Base-by-base conservation (phyloP, 345 rosid species). In the Populus euphratica region DNA sequence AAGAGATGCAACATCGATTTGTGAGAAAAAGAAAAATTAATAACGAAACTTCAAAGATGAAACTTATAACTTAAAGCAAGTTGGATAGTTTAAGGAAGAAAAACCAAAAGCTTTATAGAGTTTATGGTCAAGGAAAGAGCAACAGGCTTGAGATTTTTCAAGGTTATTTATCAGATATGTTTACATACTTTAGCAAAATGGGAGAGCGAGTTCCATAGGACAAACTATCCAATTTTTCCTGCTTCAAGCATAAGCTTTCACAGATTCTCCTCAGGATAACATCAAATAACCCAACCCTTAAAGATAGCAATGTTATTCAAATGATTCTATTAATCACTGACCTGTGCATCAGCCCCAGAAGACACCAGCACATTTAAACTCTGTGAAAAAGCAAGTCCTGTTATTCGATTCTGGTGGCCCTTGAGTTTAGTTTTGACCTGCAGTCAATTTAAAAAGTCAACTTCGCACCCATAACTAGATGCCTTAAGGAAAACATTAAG, bases 321-420 rank as follows among this genome's bases (percentile, higher is more conserved):
- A 70, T 13, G 21, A 59, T 64, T 39, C n/a, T 43, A 13, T 20
- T 59, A 20, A 17, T n/a, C 33, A 62, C 77, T 73, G 49, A 89
- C 98, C 93, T 91, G 94, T 14, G 94, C 89, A 86, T 93, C 98
- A 79, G 98, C 94, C 68, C 98, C 96, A 13, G 96, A 91, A 35
- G 98, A 93, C 63, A 93, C 90, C 43, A 93, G 88, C 23, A 89
- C 83, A 71, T 91, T 91, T 63, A 91, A 76, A 79, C 61, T 79
- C 76, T 86, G 86, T 69, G 98, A 91, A 86, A 93, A 93, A 36
- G 96, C 96, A 78, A 93, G 91, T 33, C 98, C 96, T 21, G 93
- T 91, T 69, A 91, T 88, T 82, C 90, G 86, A 73, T 86, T 91
- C 83, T 89, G 90, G 78, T 93, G 98, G 50, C 98, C 98, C 86